Conservation (phyloP, 805 yeast genomes). For the Nematodospora valgi region DNA sequence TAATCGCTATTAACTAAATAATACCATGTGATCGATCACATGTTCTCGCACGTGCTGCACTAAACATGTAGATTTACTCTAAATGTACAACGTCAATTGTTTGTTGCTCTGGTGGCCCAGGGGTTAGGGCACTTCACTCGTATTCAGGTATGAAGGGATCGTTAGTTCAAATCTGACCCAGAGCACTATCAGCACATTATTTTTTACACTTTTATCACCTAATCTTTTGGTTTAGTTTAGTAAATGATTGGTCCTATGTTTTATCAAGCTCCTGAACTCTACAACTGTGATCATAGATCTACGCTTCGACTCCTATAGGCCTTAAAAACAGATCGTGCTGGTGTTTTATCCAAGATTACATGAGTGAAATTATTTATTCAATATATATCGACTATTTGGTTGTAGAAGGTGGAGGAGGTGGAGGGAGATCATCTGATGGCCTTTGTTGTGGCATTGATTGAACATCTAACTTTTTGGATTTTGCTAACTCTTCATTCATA, state of each 20-base stretch:
- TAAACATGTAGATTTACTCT: too few species aligned
- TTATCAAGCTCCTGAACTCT: too few species aligned
- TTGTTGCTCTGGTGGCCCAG: conserved; percentile 51
- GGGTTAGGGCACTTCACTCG: conserved; percentile 56
- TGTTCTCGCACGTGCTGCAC: too few species aligned
- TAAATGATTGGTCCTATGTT: too few species aligned
- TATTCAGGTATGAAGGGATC: conserved; percentile 52
- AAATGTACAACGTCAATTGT: too few species aligned
- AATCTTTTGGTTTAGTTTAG: not conserved
- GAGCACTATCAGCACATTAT: conserved; percentile 38
- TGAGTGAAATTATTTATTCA: not conserved
- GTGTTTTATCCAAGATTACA: not conserved
- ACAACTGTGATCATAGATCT: too few species aligned
- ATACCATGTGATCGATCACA: too few species aligned
- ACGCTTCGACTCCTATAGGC: too few species aligned
- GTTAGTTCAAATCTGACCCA: conserved; percentile 53
- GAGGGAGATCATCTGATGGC: conserved; percentile 15
- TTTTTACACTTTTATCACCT: too few species aligned
- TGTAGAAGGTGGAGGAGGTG: conserved; percentile 14
- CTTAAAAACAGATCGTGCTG: not conserved
- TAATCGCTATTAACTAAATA: too few species aligned
- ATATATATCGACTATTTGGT: conserved; percentile 3
- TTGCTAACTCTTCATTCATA: conserved; percentile 43
- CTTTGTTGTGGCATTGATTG: conserved; percentile 9
- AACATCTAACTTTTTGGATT: conserved; percentile 34